phyloP scores from a whole-genome alignment of 2,329 filamentous ascomycete genomes.

The Botrytis medusae region DNA sequence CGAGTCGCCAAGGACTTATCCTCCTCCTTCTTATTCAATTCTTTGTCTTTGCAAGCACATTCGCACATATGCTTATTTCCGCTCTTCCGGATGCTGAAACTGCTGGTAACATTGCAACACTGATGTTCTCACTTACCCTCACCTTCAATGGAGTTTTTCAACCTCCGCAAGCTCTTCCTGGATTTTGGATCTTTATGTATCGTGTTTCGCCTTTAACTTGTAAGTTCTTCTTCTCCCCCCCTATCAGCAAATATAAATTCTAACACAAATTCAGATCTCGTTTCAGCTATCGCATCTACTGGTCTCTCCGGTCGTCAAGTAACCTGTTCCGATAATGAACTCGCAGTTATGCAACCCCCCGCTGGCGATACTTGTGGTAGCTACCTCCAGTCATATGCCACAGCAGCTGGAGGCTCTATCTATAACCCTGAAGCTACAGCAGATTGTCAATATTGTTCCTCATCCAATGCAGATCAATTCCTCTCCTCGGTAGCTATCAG shows the following conservation, averaged over 20 bases:
- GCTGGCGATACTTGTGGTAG: slow-evolving; percentile 54
- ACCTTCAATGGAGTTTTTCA: slow-evolving; percentile 78
- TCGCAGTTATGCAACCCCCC: slow-evolving; percentile 62
- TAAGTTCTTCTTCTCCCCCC: slow-evolving; percentile 30
- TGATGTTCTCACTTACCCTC: slow-evolving; percentile 71
- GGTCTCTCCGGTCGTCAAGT: slow-evolving; percentile 68
- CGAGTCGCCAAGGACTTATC: slow-evolving; percentile 56
- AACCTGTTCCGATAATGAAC: slow-evolving; percentile 67
- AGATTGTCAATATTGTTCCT: slow-evolving; percentile 61
- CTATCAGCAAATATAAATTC: neutral
- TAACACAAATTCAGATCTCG: slow-evolving; percentile 54
- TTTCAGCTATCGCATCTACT: slow-evolving; percentile 69
- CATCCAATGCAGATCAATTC: slow-evolving; percentile 51
- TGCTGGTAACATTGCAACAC: slow-evolving; percentile 73
- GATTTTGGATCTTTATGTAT: slow-evolving; percentile 88
- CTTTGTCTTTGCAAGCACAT: slow-evolving; percentile 80
- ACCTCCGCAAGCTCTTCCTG: slow-evolving; percentile 59
- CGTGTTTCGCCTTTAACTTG: slow-evolving; percentile 56
- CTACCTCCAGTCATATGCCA: slow-evolving; percentile 57
- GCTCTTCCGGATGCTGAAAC: slow-evolving; percentile 74
- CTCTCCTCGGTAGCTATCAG: slow-evolving; percentile 50
- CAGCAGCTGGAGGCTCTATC: slow-evolving; percentile 52
- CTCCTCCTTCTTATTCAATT: slow-evolving; percentile 75
- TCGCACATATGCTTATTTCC: slow-evolving; percentile 76
- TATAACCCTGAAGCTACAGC: slow-evolving; percentile 48